Base-by-base conservation (phyloP, 306 rosid species). In the Malus sieversii region DNA sequence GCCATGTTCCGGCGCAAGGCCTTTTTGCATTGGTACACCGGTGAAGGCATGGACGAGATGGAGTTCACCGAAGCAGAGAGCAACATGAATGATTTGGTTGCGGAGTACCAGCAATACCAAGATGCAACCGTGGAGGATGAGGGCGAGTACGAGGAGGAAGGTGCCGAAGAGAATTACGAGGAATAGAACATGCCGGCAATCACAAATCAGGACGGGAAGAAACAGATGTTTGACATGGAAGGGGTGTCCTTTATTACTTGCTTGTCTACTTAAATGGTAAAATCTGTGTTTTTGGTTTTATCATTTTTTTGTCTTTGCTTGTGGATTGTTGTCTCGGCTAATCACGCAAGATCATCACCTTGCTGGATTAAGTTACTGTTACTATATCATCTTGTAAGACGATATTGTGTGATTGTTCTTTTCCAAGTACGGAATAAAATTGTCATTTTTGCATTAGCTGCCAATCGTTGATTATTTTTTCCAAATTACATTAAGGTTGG, bases 11-110 rank as follows among this genome's bases (percentile, higher is more conserved):
- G 98, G 52, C 95, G 97, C 78, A 93, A 93, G 77, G 98, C 98
- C 68, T 93, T 93, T 64, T 84, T 93, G 95, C 98, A 93, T 55
- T 93, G 98, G 98, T 93, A 93, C 74, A 93, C 95, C 4, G 98
- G 98, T 20, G 98, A 93, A 74, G 98, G 98, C 20, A 93, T 93
- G 98, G 98, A 93, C 30, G 97, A 93, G 80, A 93, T 93, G 98
- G 98, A 93, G 87, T 93, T 93, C 81, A 93, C 98, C 0, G 98
- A 93, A 75, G 96, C 96, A 3, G 97, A 90, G 83, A 93, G 98
- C 57, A 93, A 93, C 86, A 93, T 93, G 98, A 93, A 93, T 55
- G 98, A 93, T 73, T 85, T 93, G 86, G 98, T 93, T 19, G 96
- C 98, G 0, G 98, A 90, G 82, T 93, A 93, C 78, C 98, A 93